These are phyloP conservation scores for Populus trichocarpa DNA, from an alignment of 441 rosid species.

Conservation along the genomic window DNA sequence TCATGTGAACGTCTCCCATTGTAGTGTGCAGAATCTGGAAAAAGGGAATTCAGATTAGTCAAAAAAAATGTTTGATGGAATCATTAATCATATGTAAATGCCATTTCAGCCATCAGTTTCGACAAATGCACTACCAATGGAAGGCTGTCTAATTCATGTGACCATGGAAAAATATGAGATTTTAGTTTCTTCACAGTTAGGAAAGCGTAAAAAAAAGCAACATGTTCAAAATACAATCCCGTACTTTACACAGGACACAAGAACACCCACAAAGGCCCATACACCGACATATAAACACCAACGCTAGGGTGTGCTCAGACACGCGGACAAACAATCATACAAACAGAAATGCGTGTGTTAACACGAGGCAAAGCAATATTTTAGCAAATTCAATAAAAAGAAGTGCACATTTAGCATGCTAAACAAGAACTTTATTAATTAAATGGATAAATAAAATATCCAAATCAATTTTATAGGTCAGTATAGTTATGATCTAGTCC, in stretches of 20 bases:
- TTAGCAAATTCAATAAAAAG: neutral
- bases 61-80: neutral
- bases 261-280: neutral
- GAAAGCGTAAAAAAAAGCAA: neutral
- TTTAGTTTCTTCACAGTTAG: neutral
- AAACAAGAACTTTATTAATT: neutral
- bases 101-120: neutral
- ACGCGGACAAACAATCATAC: neutral
- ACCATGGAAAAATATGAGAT: neutral
- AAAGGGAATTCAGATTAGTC: constrained; percentile 8
- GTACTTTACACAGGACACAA: neutral
- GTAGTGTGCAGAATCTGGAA: constrained; percentile 78
- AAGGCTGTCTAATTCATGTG: neutral
- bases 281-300: neutral
- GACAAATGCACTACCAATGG: neutral
- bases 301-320: neutral
- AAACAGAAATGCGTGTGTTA: neutral
- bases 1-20: constrained; percentile 93
- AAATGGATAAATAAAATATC: neutral
- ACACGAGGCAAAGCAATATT: neutral
- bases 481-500: neutral
- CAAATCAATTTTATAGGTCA: too few relatives aligned
- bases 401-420: neutral
- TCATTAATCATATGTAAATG: neutral
- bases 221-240: neutral